Evolutionary conservation across 768 basidiomycete genomes (phyloP).

Genomic region (Lactifluus pinguis): DNA sequence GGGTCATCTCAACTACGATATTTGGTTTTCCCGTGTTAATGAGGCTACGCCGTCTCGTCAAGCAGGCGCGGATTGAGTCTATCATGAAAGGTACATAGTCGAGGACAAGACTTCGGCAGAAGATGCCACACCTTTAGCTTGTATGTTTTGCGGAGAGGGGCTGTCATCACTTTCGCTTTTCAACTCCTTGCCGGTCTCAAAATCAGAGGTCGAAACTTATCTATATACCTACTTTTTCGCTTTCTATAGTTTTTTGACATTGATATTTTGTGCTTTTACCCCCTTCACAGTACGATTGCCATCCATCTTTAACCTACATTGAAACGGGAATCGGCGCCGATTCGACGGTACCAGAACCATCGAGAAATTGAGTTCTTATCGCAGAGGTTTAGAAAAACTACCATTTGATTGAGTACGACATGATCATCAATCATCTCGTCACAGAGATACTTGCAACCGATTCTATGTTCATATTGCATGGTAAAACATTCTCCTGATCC

Average conservation of each 20-base stretch:
- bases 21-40: slow-evolving; percentile 48
- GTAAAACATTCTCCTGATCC: background rate
- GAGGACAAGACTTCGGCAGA: background rate
- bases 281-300: background rate
- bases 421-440: background rate
- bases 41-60: slow-evolving; percentile 49
- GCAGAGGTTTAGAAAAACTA: too few relatives aligned
- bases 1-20: slow-evolving; percentile 41
- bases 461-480: background rate
- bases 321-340: background rate
- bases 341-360: too few relatives aligned
- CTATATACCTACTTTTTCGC: background rate
- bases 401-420: too few relatives aligned
- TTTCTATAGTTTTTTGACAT: background rate
- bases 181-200: too few relatives aligned
- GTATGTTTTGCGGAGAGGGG: too few relatives aligned
- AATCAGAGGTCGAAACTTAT: background rate
- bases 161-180: too few relatives aligned
- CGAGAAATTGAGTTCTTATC: too few relatives aligned
- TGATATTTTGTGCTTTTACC: too few relatives aligned
- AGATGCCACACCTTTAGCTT: too few relatives aligned
- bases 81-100: slow-evolving; percentile 62
- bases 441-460: background rate
- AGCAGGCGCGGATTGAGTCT: slow-evolving; percentile 63
- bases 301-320: background rate